Evolutionary conservation across 345 rosid species (phyloP).

Genomic region (Eucalyptus microcorys): DNA sequence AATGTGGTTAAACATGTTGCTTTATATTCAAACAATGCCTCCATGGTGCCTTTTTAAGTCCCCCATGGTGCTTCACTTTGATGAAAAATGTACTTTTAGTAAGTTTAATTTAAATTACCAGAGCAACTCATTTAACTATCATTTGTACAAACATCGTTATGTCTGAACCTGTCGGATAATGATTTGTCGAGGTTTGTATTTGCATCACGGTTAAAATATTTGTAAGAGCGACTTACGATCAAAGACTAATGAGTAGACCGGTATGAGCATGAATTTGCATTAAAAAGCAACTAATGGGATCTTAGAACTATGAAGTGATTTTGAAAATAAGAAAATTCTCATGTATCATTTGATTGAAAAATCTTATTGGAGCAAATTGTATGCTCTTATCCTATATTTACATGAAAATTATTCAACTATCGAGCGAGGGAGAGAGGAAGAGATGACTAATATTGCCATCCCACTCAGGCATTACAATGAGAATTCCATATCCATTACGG

Average conservation of each 20-base stretch:
- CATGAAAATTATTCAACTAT: not conserved
- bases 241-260: not conserved
- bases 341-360: not conserved
- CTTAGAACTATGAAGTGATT: not conserved
- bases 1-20: not conserved
- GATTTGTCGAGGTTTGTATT: not conserved
- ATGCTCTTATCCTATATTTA: not conserved
- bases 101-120: not conserved
- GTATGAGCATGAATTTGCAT: not conserved
- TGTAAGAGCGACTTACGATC: not conserved
- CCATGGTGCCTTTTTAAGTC: not conserved
- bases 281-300: not conserved
- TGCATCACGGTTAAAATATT: not conserved
- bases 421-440: not conserved
- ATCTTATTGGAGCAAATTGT: not conserved
- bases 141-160: not conserved
- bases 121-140: not conserved
- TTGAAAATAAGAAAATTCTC: not conserved
- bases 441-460: too few species aligned
- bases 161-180: not conserved
- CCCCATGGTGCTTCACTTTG: not conserved
- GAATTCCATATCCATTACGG: rapidly evolving
- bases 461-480: not conserved
- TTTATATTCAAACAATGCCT: not conserved
- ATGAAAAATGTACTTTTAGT: not conserved